A percentile compares a stretch with the other conserved stretches of the same genome.
Evolutionary conservation across 1,139 yeast species (phyloP).

Genomic region (Pneumocystis wakefieldiae): DNA sequence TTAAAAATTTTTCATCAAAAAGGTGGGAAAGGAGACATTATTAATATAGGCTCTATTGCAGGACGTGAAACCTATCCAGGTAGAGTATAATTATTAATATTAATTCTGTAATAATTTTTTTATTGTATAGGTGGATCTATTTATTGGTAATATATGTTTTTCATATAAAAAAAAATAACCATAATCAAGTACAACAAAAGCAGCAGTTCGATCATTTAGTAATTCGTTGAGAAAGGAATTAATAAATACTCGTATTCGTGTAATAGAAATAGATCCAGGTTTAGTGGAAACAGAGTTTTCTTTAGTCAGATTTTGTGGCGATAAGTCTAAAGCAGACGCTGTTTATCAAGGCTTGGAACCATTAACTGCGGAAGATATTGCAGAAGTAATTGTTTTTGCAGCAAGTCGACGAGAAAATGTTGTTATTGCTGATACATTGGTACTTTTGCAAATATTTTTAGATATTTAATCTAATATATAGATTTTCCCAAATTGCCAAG

Average conservation of each 20-base stretch:
- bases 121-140: background rate
- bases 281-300: slow-evolving; percentile 81
- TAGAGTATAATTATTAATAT: slow-evolving; percentile 1
- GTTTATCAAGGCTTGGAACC: slow-evolving; percentile 66
- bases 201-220: slow-evolving; percentile 64
- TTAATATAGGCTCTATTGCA: slow-evolving; percentile 74
- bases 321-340: slow-evolving; percentile 47
- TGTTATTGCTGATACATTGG: slow-evolving; percentile 3
- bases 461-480: background rate
- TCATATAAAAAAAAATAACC: slow-evolving; percentile 18
- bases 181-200: slow-evolving; percentile 79
- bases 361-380: slow-evolving; percentile 60
- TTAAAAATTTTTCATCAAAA: slow-evolving; percentile 43
- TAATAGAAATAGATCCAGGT: slow-evolving; percentile 77
- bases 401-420: slow-evolving; percentile 20
- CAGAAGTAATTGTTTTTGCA: slow-evolving; percentile 63
- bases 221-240: slow-evolving; percentile 65
- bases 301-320: slow-evolving; percentile 41
- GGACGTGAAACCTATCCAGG: slow-evolving; percentile 78
- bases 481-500: background rate
- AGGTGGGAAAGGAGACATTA: slow-evolving; percentile 52
- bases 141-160: slow-evolving; percentile 30
- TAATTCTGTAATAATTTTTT: background rate
- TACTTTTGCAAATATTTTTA: background rate
- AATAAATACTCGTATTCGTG: slow-evolving; percentile 47